Percentiles rank a stretch among this genome's conserved stretches.
phyloP scores from a whole-genome alignment of 2,329 filamentous ascomycete species.

The Diplodia mutila region DNA sequence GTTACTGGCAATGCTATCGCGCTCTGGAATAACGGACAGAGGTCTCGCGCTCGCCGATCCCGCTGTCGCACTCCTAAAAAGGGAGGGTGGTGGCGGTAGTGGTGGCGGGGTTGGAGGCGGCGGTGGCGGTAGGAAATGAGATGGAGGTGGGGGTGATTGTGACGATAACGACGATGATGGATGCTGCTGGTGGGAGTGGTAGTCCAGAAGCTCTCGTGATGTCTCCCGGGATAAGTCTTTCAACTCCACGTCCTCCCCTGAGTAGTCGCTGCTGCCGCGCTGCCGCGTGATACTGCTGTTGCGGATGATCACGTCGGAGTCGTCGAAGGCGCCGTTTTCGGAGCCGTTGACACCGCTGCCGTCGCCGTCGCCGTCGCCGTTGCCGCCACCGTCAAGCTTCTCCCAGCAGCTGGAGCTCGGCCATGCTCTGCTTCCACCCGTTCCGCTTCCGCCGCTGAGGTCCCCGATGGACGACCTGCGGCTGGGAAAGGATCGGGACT shows the following conservation, averaged over 20 bases:
- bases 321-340: too few species aligned
- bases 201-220: not conserved
- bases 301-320: not conserved
- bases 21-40: constrained; percentile 3
- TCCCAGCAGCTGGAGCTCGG: not conserved
- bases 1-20: not conserved
- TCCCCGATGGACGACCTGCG: not conserved
- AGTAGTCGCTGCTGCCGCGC: not conserved
- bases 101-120: not conserved
- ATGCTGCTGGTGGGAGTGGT: not conserved
- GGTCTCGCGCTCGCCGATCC: not conserved
- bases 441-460: not conserved
- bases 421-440: not conserved
- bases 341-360: not conserved
- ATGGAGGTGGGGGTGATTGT: not conserved
- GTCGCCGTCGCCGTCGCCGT: too few species aligned
- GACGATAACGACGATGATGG: not conserved
- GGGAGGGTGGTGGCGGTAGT: not conserved
- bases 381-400: not conserved
- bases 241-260: not conserved
- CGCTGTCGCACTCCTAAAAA: not conserved
- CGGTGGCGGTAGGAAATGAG: not conserved
- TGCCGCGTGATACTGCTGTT: not conserved
- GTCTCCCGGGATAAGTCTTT: constrained; percentile 1
- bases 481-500: not conserved